Evolutionary conservation across 441 rosid genomes (phyloP).

Genomic region (Mallotus japonicus): DNA sequence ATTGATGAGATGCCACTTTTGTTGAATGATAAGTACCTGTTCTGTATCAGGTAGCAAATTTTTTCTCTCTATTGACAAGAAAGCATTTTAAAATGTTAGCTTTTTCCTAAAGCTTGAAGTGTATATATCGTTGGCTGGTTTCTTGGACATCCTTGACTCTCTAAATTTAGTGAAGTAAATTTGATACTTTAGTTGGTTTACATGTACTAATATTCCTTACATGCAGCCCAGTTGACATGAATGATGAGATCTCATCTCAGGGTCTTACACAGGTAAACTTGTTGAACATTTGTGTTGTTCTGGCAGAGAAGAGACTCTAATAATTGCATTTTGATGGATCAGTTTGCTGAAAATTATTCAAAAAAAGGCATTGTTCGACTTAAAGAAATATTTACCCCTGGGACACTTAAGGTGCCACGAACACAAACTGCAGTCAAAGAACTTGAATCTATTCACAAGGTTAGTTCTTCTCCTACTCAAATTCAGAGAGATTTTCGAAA

Average conservation of each 20-base stretch:
- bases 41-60: slow-evolving; percentile 63
- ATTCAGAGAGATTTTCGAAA: neutral
- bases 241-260: slow-evolving; percentile 67
- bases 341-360: slow-evolving; percentile 78
- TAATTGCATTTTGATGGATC: slow-evolving; percentile 23
- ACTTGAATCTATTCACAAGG: slow-evolving; percentile 97
- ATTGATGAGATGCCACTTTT: slow-evolving; percentile 75
- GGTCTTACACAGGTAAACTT: slow-evolving; percentile 77
- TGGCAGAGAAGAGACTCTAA: slow-evolving; percentile 10
- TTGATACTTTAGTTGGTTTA: neutral
- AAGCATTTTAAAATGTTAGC: neutral
- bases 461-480: slow-evolving; percentile 21
- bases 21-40: slow-evolving; percentile 76
- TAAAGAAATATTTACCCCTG: slow-evolving; percentile 71
- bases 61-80: slow-evolving; percentile 8
- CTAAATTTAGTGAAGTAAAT: neutral
- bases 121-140: neutral
- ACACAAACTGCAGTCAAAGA: slow-evolving; percentile 64
- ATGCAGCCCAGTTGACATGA: slow-evolving; percentile 82
- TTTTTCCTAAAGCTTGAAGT: neutral
- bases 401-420: slow-evolving; percentile 66
- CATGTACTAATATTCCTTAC: slow-evolving; percentile 20
- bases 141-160: neutral
- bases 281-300: slow-evolving; percentile 4
- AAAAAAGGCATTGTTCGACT: slow-evolving; percentile 66